Evolutionary conservation across 441 rosid species (phyloP).

Genomic region (Erysimum cheiri): DNA sequence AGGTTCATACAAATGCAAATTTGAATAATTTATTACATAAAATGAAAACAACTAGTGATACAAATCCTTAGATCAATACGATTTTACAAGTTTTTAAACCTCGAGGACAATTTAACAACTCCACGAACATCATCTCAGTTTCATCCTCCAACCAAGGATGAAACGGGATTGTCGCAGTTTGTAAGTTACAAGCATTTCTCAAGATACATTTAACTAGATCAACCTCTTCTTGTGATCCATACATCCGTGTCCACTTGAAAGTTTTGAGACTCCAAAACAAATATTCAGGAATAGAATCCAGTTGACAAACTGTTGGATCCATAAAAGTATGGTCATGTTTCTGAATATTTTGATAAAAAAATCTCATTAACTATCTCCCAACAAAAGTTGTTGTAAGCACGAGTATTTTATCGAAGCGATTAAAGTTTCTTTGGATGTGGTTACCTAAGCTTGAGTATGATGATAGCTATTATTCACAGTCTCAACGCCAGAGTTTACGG

Average conservation of each 20-base stretch:
- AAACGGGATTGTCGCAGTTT: not conserved
- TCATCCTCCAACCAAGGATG: not conserved
- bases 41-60: too few species aligned
- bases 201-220: conserved; percentile 4
- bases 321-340: not conserved
- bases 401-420: not conserved
- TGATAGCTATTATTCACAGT: not conserved
- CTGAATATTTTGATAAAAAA: not conserved
- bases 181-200: conserved; percentile 1
- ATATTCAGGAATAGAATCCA: not conserved
- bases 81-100: conserved; percentile 1
- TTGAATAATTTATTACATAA: too few species aligned
- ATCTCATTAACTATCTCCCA: too few species aligned
- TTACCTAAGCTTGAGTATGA: conserved; percentile 24
- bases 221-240: not conserved
- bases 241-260: conserved; percentile 15
- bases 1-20: not conserved
- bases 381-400: too few species aligned
- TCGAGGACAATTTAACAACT: not conserved
- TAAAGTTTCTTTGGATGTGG: conserved; percentile 26
- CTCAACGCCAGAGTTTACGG: not conserved
- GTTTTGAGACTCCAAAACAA: conserved; percentile 15
- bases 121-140: not conserved
- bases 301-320: not conserved
- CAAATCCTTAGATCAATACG: not conserved